Conservation (phyloP, 2,329 filamentous ascomycete species). For the Penicillium psychrosexuale region DNA sequence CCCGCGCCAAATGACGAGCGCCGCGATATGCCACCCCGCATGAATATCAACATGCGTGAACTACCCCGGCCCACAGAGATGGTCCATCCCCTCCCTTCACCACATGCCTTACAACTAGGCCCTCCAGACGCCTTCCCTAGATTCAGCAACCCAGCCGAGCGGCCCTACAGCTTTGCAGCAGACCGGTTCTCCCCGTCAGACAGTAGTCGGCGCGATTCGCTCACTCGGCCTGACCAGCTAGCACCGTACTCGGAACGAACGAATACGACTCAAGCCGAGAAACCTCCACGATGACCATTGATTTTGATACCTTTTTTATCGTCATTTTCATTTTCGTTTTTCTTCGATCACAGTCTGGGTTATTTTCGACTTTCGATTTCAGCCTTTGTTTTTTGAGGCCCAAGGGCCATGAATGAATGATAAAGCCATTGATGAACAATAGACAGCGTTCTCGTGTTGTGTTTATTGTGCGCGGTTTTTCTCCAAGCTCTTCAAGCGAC, state of each 20-base stretch:
- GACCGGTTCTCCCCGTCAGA: constrained; percentile 27
- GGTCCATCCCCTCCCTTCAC: constrained; percentile 31
- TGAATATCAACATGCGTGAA: constrained; percentile 25
- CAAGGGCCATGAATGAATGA: constrained; percentile 22
- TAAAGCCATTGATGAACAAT: constrained; percentile 30
- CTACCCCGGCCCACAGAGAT: constrained; percentile 27
- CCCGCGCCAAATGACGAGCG: constrained; percentile 3
- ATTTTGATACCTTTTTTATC: constrained; percentile 6
- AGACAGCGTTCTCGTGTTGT: constrained; percentile 27
- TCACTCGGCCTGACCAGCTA: constrained; percentile 22
- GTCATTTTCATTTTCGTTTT: not conserved
- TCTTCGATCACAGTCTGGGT: not conserved
- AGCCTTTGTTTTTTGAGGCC: constrained; percentile 1
- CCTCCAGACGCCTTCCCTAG: constrained; percentile 27
- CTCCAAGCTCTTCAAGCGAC: constrained; percentile 9
- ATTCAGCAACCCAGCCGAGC: constrained; percentile 23
- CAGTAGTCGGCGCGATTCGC: constrained; percentile 26
- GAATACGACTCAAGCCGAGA: constrained; percentile 18
- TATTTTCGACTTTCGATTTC: constrained; percentile 3
- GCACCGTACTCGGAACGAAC: constrained; percentile 21
- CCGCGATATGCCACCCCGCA: constrained; percentile 22
- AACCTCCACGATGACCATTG: constrained; percentile 8
- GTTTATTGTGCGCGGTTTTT: constrained; percentile 15
- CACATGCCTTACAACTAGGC: constrained; percentile 30
- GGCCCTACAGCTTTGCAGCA: constrained; percentile 16